These are phyloP conservation scores for Fusarium circinatum DNA, from an alignment of 2,329 filamentous ascomycete species.

Conservation along the genomic window DNA sequence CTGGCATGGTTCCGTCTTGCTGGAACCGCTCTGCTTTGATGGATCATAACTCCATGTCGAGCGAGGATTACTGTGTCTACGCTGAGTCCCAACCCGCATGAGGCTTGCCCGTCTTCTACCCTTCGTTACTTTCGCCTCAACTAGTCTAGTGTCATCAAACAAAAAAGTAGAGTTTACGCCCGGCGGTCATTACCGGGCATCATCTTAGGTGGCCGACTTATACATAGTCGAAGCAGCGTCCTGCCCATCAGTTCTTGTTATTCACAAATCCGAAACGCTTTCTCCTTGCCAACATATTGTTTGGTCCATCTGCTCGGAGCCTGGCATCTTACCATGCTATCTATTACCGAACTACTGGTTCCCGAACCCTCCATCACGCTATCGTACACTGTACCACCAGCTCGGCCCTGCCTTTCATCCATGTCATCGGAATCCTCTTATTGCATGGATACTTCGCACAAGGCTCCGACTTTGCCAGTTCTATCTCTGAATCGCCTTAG, in stretches of 20 bases:
- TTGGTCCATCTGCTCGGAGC: slow-evolving; percentile 1
- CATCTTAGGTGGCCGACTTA: slow-evolving; percentile 26
- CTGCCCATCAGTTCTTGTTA: slow-evolving; percentile 6
- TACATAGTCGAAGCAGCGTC: slow-evolving; percentile 29
- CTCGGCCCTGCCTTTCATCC: slow-evolving; percentile 14
- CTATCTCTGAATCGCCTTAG: slow-evolving; percentile 49
- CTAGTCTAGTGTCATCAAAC: slow-evolving; percentile 43
- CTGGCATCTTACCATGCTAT: slow-evolving; percentile 30
- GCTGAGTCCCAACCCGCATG: slow-evolving; percentile 33
- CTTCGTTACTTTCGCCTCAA: slow-evolving; percentile 48
- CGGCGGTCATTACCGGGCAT: slow-evolving; percentile 4
- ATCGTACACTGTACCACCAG: slow-evolving; percentile 28
- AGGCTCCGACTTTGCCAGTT: slow-evolving; percentile 4
- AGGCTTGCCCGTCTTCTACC: slow-evolving; percentile 34
- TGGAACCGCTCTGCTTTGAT: slow-evolving; percentile 30
- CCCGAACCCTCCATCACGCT: slow-evolving; percentile 31
- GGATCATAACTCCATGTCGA: slow-evolving; percentile 33
- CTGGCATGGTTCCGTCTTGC: slow-evolving; percentile 38
- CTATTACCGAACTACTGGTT: slow-evolving; percentile 39
- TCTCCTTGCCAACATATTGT: slow-evolving; percentile 6
- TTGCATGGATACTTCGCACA: slow-evolving; percentile 38
- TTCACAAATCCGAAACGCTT: neutral
- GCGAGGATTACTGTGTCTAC: slow-evolving; percentile 21
- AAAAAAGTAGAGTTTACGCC: slow-evolving; percentile 27
- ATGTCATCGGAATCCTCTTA: slow-evolving; percentile 12